Percentiles rank a stretch among this genome's conserved stretches.
Evolutionary conservation across 768 basidiomycete species (phyloP).

Genomic region (Vararia minispora): DNA sequence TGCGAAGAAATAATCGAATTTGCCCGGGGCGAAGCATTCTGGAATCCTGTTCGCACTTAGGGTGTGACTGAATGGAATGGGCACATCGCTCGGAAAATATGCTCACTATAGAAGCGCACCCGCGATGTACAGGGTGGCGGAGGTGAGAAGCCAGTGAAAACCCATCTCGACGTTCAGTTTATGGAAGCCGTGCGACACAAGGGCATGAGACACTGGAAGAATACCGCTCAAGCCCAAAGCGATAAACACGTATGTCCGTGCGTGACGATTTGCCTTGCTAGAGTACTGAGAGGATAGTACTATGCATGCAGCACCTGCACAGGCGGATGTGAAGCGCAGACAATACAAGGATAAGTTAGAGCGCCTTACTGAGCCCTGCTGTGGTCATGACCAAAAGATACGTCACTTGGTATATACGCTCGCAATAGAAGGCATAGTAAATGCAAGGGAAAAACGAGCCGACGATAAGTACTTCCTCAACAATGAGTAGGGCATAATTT

Average conservation of each 20-base stretch:
- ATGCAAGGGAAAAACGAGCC: slow-evolving; percentile 73
- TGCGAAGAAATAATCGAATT: slow-evolving; percentile 67
- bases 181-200: slow-evolving; percentile 44
- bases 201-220: slow-evolving; percentile 57
- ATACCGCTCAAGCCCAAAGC: slow-evolving; percentile 61
- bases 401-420: slow-evolving; percentile 37
- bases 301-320: slow-evolving; percentile 53
- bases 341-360: slow-evolving; percentile 7
- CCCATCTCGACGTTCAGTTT: slow-evolving; percentile 53
- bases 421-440: slow-evolving; percentile 71
- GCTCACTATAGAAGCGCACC: slow-evolving; percentile 80
- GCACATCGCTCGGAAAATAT: slow-evolving; percentile 18
- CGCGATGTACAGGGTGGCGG: slow-evolving; percentile 63
- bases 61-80: slow-evolving; percentile 12
- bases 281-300: slow-evolving; percentile 73
- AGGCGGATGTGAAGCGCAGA: slow-evolving; percentile 7
- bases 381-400: slow-evolving; percentile 43
- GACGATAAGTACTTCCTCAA: slow-evolving; percentile 42
- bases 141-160: slow-evolving; percentile 54
- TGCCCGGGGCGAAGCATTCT: slow-evolving; percentile 63
- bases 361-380: slow-evolving; percentile 45
- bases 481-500: slow-evolving; percentile 2
- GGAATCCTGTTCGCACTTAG: slow-evolving; percentile 75
- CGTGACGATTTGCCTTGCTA: slow-evolving; percentile 61
- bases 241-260: slow-evolving; percentile 72